Conservation (phyloP, 2,329 filamentous ascomycete genomes). For the Ophiocordyceps camponoti-floridani region DNA sequence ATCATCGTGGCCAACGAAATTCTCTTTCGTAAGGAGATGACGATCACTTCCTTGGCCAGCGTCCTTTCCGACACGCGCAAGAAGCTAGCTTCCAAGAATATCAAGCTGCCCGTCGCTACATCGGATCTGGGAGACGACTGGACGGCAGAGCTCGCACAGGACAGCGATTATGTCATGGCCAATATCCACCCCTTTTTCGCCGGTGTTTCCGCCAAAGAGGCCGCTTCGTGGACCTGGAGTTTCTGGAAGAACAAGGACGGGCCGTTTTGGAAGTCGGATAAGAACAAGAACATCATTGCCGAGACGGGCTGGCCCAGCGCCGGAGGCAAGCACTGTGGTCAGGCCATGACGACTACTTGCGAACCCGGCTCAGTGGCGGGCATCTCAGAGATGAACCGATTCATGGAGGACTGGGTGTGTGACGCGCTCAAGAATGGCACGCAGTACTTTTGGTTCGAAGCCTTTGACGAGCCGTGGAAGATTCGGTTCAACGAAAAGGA, state of each 20-base stretch:
- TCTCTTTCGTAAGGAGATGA: slow-evolving; percentile 61
- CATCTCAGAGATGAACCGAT: slow-evolving; percentile 64
- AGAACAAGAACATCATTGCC: slow-evolving; percentile 58
- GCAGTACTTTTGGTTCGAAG: slow-evolving; percentile 94
- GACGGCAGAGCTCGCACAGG: slow-evolving; percentile 47
- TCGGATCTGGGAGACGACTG: slow-evolving; percentile 84
- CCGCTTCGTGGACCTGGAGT: slow-evolving; percentile 61
- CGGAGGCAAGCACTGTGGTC: slow-evolving; percentile 65
- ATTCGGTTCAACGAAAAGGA: slow-evolving; percentile 46
- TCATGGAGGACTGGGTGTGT: slow-evolving; percentile 77
- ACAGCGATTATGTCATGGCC: slow-evolving; percentile 81
- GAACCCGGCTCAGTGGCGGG: slow-evolving; percentile 56
- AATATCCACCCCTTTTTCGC: slow-evolving; percentile 96
- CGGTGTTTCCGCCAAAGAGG: slow-evolving; percentile 48
- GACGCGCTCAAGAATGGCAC: slow-evolving; percentile 62
- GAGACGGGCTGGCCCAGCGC: slow-evolving; percentile 83
- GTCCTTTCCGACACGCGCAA: slow-evolving; percentile 50
- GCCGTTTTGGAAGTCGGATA: slow-evolving; percentile 42
- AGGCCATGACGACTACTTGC: slow-evolving; percentile 16
- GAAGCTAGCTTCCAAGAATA: slow-evolving; percentile 50
- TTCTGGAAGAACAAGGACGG: slow-evolving; percentile 67
- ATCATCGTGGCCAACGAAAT: slow-evolving; percentile 74
- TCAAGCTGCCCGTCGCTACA: slow-evolving; percentile 64
- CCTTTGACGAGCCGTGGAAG: slow-evolving; percentile 97
- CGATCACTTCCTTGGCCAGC: slow-evolving; percentile 38